Evolutionary conservation across 768 basidiomycete species (phyloP).

Genomic region (Coprinopsis marcescibilis): DNA sequence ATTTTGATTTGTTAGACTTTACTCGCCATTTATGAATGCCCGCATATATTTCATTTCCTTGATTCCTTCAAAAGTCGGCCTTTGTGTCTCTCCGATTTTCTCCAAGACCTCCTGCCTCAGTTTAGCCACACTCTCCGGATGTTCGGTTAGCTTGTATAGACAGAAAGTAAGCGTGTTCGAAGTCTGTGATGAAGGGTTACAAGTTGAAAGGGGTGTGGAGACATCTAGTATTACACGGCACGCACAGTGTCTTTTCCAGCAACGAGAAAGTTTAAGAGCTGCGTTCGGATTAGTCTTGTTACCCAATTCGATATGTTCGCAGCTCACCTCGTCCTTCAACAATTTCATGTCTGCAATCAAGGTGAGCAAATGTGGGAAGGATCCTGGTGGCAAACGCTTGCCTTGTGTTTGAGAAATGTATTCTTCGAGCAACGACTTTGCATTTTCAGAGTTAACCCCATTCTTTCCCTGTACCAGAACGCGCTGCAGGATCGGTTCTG

Average conservation of each 20-base stretch:
- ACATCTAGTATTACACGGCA: neutral
- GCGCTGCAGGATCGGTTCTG: slow-evolving; percentile 43
- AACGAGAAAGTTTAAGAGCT: slow-evolving; percentile 37
- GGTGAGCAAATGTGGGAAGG: too few species aligned
- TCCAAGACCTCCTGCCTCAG: slow-evolving; percentile 39
- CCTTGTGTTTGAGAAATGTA: too few species aligned
- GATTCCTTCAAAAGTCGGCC: slow-evolving; percentile 38
- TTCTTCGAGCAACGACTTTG: slow-evolving; percentile 4
- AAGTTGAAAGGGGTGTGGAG: neutral
- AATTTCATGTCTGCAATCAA: slow-evolving; percentile 10
- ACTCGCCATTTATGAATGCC: slow-evolving; percentile 38
- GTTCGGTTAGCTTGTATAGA: slow-evolving; percentile 40
- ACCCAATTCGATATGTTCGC: slow-evolving; percentile 11
- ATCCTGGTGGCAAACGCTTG: too few species aligned
- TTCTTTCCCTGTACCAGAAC: slow-evolving; percentile 32
- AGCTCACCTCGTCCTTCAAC: neutral
- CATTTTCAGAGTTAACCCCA: slow-evolving; percentile 11
- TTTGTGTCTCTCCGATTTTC: slow-evolving; percentile 26
- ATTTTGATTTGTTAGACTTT: slow-evolving; percentile 4
- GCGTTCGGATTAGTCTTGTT: slow-evolving; percentile 32
- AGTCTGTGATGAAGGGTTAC: slow-evolving; percentile 24
- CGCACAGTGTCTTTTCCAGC: slow-evolving; percentile 40
- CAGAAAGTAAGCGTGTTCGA: slow-evolving; percentile 38
- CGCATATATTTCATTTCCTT: slow-evolving; percentile 37
- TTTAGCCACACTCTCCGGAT: slow-evolving; percentile 33